phyloP scores from a whole-genome alignment of 331 rosid genomes.

The Telfairia occidentalis region DNA sequence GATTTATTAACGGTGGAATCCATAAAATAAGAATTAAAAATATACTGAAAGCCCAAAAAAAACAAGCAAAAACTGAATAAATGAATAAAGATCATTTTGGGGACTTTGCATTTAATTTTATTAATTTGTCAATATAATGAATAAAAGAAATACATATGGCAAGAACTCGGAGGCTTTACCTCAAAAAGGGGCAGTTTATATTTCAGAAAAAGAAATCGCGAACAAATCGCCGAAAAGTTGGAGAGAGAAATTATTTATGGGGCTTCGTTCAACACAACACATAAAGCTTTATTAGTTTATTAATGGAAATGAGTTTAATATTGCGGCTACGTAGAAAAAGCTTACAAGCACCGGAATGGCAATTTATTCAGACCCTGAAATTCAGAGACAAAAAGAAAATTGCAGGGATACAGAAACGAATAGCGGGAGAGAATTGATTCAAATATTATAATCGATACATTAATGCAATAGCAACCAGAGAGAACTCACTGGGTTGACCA shows the following conservation, averaged over 20 bases:
- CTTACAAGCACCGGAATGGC: background rate
- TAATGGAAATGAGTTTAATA: constrained; percentile 11
- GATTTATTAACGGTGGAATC: background rate
- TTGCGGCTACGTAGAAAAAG: constrained; percentile 25
- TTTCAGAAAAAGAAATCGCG: background rate
- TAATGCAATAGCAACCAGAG: background rate
- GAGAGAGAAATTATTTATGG: background rate
- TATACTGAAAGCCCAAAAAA: background rate
- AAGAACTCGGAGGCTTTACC: background rate
- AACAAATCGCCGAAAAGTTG: background rate
- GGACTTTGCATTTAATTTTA: background rate
- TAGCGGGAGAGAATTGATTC: background rate
- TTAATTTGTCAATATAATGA: background rate
- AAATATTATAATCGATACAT: background rate
- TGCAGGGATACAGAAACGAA: constrained; percentile 1
- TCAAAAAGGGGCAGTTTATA: background rate
- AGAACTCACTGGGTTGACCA: background rate
- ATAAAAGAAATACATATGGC: background rate
- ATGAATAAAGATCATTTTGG: background rate
- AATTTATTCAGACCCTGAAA: constrained; percentile 10
- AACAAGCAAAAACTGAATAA: background rate
- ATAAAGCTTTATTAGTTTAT: background rate
- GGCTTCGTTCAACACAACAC: background rate
- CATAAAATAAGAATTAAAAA: background rate
- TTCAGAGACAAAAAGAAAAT: background rate